These are phyloP conservation scores for Fusarium compactum DNA, from an alignment of 2,329 filamentous ascomycete genomes.

Conservation along the genomic window DNA sequence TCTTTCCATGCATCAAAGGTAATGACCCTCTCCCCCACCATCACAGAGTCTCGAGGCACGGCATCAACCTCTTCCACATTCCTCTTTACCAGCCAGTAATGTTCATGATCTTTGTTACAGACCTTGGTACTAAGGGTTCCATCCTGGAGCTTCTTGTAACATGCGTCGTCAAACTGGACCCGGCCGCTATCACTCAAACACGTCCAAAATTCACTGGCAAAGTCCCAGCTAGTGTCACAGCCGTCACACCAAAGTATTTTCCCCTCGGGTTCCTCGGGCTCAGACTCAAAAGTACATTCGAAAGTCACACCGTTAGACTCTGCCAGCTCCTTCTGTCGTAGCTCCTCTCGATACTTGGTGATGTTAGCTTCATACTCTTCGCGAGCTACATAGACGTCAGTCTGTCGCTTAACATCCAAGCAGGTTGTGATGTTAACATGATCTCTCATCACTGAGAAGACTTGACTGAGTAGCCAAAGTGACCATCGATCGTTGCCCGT, in stretches of 20 bases:
- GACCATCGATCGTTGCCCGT: not conserved
- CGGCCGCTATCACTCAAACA: not conserved
- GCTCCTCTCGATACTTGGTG: not conserved
- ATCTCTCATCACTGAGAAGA: slow-evolving; percentile 6
- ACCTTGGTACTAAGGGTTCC: not conserved
- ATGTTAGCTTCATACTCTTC: not conserved
- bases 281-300: not conserved
- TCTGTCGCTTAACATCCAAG: not conserved
- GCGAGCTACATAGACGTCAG: fast-evolving
- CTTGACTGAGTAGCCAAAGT: not conserved
- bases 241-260: not conserved
- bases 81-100: not conserved
- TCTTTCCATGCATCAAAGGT: slow-evolving; percentile 4
- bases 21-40: not conserved
- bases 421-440: not conserved
- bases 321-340: not conserved
- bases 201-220: not conserved
- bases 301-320: not conserved
- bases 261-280: not conserved
- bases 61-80: not conserved
- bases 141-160: not conserved
- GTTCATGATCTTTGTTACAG: slow-evolving; percentile 1
- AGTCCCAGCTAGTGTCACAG: not conserved
- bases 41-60: not conserved
- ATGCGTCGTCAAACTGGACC: not conserved